phyloP scores from a whole-genome alignment of 2,329 filamentous ascomycete genomes.

The Hysterium pulicare region DNA sequence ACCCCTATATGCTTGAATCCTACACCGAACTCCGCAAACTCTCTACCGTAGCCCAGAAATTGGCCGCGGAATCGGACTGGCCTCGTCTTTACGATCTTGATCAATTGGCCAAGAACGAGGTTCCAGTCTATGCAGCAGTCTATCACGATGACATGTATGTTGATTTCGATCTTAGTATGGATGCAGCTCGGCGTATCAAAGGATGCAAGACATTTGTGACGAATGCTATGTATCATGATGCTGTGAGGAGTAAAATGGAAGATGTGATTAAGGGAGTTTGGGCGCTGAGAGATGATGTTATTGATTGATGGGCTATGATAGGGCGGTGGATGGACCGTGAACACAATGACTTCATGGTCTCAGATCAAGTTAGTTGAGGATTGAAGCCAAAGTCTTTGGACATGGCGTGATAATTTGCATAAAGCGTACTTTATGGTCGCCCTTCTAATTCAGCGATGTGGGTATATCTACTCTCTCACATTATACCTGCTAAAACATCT shows the following conservation, averaged over 20 bases:
- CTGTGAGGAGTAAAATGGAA: slow-evolving; percentile 67
- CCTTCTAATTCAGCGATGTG: too few species aligned
- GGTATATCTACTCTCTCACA: too few species aligned
- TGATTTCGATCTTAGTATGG: slow-evolving; percentile 67
- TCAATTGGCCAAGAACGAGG: slow-evolving; percentile 70
- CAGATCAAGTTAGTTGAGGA: too few species aligned
- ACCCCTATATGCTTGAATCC: slow-evolving; percentile 77
- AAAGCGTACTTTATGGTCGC: too few species aligned
- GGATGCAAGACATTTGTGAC: slow-evolving; percentile 79
- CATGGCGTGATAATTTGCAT: too few species aligned
- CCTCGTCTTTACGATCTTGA: slow-evolving; percentile 70
- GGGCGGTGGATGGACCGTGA: too few species aligned
- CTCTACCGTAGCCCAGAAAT: slow-evolving; percentile 63
- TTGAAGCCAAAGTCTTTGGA: too few species aligned
- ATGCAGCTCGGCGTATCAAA: slow-evolving; percentile 71
- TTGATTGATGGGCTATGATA: slow-evolving; percentile 47
- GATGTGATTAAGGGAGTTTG: slow-evolving; percentile 77
- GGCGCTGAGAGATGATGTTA: slow-evolving; percentile 66
- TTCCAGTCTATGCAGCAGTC: slow-evolving; percentile 81
- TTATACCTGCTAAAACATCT: slow-evolving; percentile 42
- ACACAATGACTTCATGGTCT: too few species aligned
- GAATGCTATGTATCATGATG: slow-evolving; percentile 85
- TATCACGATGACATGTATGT: slow-evolving; percentile 94
- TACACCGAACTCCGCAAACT: slow-evolving; percentile 73
- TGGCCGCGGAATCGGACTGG: slow-evolving; percentile 71